These are phyloP conservation scores for Globisporangium parvum DNA, from an alignment of 352 stramenopile species.

Conservation along the genomic window DNA sequence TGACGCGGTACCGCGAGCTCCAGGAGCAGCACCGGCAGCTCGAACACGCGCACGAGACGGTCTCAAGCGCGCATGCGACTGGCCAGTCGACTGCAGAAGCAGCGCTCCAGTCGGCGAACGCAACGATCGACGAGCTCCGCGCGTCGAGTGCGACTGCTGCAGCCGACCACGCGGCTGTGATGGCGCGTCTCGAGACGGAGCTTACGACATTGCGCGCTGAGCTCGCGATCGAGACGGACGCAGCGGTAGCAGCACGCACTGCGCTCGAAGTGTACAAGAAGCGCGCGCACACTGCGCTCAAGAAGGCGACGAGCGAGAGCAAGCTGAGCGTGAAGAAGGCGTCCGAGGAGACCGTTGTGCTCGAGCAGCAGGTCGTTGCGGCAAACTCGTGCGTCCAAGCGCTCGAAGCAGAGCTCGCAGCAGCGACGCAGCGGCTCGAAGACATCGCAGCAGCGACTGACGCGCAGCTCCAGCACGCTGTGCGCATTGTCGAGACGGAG, in stretches of 20 bases:
- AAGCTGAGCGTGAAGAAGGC: conserved; percentile 55
- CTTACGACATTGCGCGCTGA: conserved; percentile 23
- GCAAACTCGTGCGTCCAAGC: conserved; percentile 29
- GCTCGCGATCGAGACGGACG: conserved; percentile 46
- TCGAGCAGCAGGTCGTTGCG: conserved; percentile 37
- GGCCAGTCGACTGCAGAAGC: neutral
- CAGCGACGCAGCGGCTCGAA: conserved; percentile 18
- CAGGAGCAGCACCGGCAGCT: conserved; percentile 20
- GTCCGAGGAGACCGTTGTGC: conserved; percentile 28
- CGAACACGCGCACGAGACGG: conserved; percentile 7
- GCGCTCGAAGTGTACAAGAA: conserved; percentile 83
- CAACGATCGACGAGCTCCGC: conserved; percentile 29
- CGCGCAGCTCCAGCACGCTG: conserved; percentile 13
- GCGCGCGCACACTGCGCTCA: conserved; percentile 61
- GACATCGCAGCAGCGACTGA: conserved; percentile 19
- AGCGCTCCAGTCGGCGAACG: conserved; percentile 25
- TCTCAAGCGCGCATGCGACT: conserved; percentile 6
- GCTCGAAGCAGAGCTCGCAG: conserved; percentile 32
- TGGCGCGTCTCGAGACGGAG: conserved; percentile 24
- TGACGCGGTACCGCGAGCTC: conserved; percentile 24
- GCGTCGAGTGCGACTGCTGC: conserved; percentile 11
- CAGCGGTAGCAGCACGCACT: conserved; percentile 31
- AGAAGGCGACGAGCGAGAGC: conserved; percentile 67
- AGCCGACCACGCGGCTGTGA: conserved; percentile 13
- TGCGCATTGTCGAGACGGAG: conserved; percentile 25